Percentiles rank a stretch among this genome's conserved stretches.
Conservation (phyloP, 2,329 filamentous ascomycete genomes). For the Ceratocystis lukuohia region DNA sequence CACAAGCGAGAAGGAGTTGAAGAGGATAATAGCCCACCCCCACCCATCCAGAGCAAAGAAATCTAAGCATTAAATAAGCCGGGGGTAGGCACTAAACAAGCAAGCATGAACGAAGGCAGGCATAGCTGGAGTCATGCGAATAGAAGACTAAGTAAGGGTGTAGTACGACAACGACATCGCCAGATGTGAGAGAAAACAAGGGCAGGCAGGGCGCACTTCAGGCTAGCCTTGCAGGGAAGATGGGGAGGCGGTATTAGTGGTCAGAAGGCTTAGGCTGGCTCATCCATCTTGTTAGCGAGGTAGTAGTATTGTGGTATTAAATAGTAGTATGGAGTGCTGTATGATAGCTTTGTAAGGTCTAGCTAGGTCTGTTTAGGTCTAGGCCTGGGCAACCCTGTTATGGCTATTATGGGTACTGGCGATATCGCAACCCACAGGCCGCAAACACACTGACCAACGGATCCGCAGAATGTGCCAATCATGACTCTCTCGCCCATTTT, state of each 20-base stretch:
- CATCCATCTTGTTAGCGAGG: background rate
- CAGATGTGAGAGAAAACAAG: background rate
- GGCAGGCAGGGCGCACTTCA: background rate
- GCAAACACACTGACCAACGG: background rate
- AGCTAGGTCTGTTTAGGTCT: background rate
- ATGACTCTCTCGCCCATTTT: background rate
- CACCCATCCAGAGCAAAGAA: background rate
- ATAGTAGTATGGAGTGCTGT: background rate
- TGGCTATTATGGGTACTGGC: background rate
- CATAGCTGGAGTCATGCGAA: background rate
- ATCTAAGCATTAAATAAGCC: background rate
- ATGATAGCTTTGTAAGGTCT: background rate
- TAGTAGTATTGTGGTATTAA: background rate
- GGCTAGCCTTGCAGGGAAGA: background rate
- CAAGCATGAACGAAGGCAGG: background rate
- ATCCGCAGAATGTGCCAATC: conserved; percentile 7
- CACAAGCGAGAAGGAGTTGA: conserved; percentile 7
- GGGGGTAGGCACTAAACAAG: background rate
- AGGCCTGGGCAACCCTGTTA: background rate
- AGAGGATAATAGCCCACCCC: background rate
- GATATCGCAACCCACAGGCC: background rate
- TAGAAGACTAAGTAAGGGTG: background rate
- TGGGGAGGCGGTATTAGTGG: background rate
- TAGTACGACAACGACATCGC: background rate
- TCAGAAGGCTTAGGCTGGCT: background rate